Evolutionary conservation across 768 basidiomycete genomes (phyloP), one percentile per base, ranked within the genome.

Genomic region (Lactarius pseudohatsudake): DNA sequence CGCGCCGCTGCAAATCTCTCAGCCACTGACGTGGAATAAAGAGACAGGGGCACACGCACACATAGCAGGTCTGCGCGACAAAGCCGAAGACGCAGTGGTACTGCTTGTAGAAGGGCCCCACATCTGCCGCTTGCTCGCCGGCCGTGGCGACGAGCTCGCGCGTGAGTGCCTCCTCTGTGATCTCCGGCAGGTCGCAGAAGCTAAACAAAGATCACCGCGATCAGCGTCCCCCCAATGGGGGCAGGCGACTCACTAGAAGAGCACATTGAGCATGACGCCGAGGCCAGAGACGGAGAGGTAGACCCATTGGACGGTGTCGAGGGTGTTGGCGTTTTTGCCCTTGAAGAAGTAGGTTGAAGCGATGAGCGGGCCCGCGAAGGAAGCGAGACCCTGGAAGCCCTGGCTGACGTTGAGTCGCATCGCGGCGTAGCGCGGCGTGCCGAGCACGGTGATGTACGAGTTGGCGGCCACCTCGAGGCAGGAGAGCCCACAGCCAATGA

Each of bases 321-420:
- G 81, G 54, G 80, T 80, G 30, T 77, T 82, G 8, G 81, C 83
- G 74, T 91, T 90, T 58, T 75, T 81, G 5, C 85, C 90, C 2
- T 77, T 79, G 81, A 91, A 90, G 79, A 91, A 92, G 81, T 85
- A 90, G 61, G 85, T 80, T 4, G 88, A 85, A 28, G 88, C 89
- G 71, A 91, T 91, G 70, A 91, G 81, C 22, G 90, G 89, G 3
- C 91, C 86, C 10, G 84, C 80, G 73, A 91, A 90, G 4, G 85
- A 85, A 0, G 90, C 89, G 53, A 92, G 79, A 28, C 89, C 90
- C 72, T 90, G 88, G 79, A 89, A 90, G 4, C 88, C 87, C 77
- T 92, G 91, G 66, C 88, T 88, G 75, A 91, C 89, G 74, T 90
- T 91, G 60, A 92, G 81, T 34, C 90, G 82, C 71, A 88, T 86